Conservation (phyloP, 306 rosid genomes). For the Malus orientalis region DNA sequence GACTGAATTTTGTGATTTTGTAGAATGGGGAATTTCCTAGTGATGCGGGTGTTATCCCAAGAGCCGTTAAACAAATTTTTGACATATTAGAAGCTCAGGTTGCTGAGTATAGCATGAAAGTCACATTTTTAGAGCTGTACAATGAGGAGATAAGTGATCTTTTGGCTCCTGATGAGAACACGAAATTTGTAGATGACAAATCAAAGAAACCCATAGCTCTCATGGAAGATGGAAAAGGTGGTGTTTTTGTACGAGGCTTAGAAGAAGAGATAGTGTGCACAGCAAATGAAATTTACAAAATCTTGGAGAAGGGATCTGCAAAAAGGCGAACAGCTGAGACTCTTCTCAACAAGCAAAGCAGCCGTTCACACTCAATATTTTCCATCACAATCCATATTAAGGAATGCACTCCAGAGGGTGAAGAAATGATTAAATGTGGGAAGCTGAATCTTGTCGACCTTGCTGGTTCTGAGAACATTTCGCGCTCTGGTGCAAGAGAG, state of each 20-base stretch:
- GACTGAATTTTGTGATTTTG: constrained; percentile 11
- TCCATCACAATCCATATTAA: constrained; percentile 98
- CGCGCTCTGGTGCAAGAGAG: constrained; percentile 99
- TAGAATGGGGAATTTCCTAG: constrained; percentile 97
- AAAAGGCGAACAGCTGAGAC: constrained; percentile 99
- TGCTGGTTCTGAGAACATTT: constrained; percentile 97
- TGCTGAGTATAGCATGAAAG: constrained; percentile 98
- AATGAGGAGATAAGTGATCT: constrained; percentile 95
- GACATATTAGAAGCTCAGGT: constrained; percentile 91
- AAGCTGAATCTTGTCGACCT: constrained; percentile 98
- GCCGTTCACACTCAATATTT: constrained; percentile 98
- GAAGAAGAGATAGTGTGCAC: constrained; percentile 99
- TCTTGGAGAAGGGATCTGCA: constrained; percentile 95
- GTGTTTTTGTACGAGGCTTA: constrained; percentile 93
- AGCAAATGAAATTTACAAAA: constrained; percentile 95
- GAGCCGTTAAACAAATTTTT: constrained; percentile 93
- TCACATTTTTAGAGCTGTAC: constrained; percentile 92
- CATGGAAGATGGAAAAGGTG: constrained; percentile 99
- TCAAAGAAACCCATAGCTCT: constrained; percentile 95
- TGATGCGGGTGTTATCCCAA: constrained; percentile 98
- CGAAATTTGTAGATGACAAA: constrained; percentile 82
- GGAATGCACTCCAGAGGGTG: constrained; percentile 98
- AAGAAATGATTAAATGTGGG: constrained; percentile 98
- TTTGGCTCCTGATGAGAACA: constrained; percentile 81
- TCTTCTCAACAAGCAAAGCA: constrained; percentile 97